phyloP scores from a whole-genome alignment of 169 alveolate species.

The Ichthyophthirius multifiliis region DNA sequence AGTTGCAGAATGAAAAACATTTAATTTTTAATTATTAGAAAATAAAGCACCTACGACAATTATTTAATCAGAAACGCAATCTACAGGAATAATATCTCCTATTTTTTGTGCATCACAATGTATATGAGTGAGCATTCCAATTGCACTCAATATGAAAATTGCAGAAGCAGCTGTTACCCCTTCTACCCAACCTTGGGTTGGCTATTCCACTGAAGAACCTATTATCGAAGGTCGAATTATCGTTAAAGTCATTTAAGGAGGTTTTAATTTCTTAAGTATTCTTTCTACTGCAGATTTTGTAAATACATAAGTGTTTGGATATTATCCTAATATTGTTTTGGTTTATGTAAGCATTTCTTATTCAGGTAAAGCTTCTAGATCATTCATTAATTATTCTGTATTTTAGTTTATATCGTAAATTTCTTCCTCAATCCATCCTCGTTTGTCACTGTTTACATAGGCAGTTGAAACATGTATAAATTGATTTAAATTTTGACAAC shows the following conservation, averaged over 20 bases:
- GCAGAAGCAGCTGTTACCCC: slow-evolving; percentile 71
- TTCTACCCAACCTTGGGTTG: slow-evolving; percentile 84
- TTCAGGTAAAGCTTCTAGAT: slow-evolving; percentile 48
- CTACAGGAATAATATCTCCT: slow-evolving; percentile 82
- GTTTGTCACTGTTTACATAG: slow-evolving; percentile 54
- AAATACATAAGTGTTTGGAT: slow-evolving; percentile 76
- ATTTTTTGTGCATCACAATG: slow-evolving; percentile 51
- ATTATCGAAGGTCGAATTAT: slow-evolving; percentile 74
- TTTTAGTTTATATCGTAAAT: slow-evolving; percentile 48
- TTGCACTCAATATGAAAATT: slow-evolving; percentile 47
- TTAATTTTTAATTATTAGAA: slow-evolving; percentile 5
- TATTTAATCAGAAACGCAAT: slow-evolving; percentile 56
- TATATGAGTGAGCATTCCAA: slow-evolving; percentile 62
- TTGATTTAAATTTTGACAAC: slow-evolving; percentile 37
- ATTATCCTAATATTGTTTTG: slow-evolving; percentile 51
- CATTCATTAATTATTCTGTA: slow-evolving; percentile 36
- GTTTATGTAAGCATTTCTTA: slow-evolving; percentile 54
- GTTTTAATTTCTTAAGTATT: slow-evolving; percentile 38
- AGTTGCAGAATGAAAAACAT: slow-evolving; percentile 58
- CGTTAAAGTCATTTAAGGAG: slow-evolving; percentile 50
- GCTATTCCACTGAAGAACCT: slow-evolving; percentile 68
- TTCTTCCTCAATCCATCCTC: slow-evolving; percentile 74
- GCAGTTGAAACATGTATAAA: slow-evolving; percentile 57
- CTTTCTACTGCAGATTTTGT: slow-evolving; percentile 71
- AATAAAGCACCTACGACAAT: slow-evolving; percentile 48